Evolutionary conservation across 139 green algal species (phyloP), one percentile per base, ranked within the genome.

Genomic region (Micractinium sp.): DNA sequence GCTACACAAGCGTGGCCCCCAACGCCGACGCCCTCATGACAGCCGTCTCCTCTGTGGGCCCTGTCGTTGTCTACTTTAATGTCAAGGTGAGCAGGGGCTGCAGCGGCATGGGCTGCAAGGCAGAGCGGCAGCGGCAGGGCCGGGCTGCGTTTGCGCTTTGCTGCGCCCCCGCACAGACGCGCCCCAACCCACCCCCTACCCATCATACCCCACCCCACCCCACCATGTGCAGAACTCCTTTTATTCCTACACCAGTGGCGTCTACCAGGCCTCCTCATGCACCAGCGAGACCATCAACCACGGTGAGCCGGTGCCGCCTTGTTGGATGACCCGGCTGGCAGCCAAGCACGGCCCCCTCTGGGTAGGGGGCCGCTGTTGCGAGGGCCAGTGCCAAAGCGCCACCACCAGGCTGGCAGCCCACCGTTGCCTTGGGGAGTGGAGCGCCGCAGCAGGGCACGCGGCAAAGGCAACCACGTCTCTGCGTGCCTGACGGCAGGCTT

Each of bases 211-310:
- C 69, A 36, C 25, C 25, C 31, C 78, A 33, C 41, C 39, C 3
- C 39, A 19, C 78, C 38, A 1, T 23, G 22, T 20, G 25, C 25
- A 63, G 25, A 33, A 36, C 39, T 69, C 39, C 53, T 85, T 85
- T 53, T 85, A 71, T 27, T 15, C 13, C 53, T 85, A 85, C 31
- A 16, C 80, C 22, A 5, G 53, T 13, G 80, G 80, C 5, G 47
- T 85, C 16, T 85, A 85, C 80, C 80, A 47, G 47, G 80, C 80
- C 53, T n/a, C 29, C 53, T 9, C 31, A 12, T 85, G 80, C 80
- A 85, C 13, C 41, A 35, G 47, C 19, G 31, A 69, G 36, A 69
- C 41, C 39, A 69, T 69, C 80, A 85, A 85, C 31, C 80, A 85
- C 39, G 74, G 29, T 39, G 29, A 31, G 35, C 25, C 16, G 33